Percentiles rank a stretch among this genome's conserved stretches.
Evolutionary conservation across 2,329 filamentous ascomycete genomes (phyloP).

Genomic region (Fusarium buxicola): DNA sequence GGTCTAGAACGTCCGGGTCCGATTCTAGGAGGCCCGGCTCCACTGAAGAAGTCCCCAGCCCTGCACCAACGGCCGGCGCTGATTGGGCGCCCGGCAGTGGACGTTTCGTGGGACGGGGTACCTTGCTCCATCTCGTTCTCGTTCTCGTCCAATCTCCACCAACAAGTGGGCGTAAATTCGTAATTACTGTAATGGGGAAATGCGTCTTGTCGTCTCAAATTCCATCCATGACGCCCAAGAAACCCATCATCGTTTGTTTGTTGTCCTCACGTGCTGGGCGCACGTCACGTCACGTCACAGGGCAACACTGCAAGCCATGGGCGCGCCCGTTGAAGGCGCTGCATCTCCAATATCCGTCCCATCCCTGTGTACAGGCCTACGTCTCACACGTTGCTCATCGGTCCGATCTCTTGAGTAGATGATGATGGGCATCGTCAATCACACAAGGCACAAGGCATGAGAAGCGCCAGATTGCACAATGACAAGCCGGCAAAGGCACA

Average conservation of each 20-base stretch:
- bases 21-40: conserved; percentile 20
- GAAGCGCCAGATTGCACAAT: no score
- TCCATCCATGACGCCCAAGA: background rate
- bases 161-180: no score
- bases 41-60: background rate
- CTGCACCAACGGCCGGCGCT: background rate
- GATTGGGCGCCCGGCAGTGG: conserved; percentile 35
- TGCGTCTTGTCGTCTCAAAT: conserved; percentile 3
- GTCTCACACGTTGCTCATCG: conserved; percentile 28
- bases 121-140: conserved; percentile 14
- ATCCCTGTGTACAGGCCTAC: conserved; percentile 6
- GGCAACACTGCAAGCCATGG: background rate
- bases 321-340: background rate
- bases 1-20: conserved; percentile 29
- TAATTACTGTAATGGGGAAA: background rate
- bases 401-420: conserved; percentile 34
- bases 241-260: background rate
- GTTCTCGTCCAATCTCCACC: conserved; percentile 14
- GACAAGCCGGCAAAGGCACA: no score
- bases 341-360: background rate
- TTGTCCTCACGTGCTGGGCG: background rate
- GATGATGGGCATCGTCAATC: conserved; percentile 27
- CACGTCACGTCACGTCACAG: conserved; percentile 11
- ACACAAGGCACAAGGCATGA: conserved; percentile 14
- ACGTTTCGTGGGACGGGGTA: conserved; percentile 20